Evolutionary conservation across 345 rosid genomes (phyloP), one percentile per base, ranked within the genome.

Genomic region (Erodium maritimum): DNA sequence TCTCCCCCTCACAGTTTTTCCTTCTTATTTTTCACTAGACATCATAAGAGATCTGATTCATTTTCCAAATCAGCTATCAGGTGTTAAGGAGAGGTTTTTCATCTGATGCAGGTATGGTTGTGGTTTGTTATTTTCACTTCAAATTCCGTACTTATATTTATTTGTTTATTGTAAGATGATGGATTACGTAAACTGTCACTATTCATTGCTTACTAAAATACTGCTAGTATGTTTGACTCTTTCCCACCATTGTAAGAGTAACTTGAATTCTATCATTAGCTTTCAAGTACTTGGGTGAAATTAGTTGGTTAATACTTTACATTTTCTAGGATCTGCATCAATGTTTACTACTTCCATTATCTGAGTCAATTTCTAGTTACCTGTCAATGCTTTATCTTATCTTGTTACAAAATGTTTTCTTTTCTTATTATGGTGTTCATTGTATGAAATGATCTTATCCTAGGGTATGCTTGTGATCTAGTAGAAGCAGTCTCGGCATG

Each of bases 61-160:
- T 63, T 59, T 55, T 54, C 66, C 24, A 33, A 21, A n/a, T n/a
- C n/a, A n/a, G n/a, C n/a, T 71, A 42, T 58, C 80, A 88, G 97
- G 67, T 76, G 19, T 69, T 67, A 66, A 77, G 59, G 55, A 85
- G 95, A 75, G 88, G 80, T 55, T 88, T 75, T 75, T 73, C 98
- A 60, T 81, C 98, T 42, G 76, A 76, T 65, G 79, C 97, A 69
- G 96, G 96, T 88, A 62, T 13, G 29, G 19, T 61, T 67, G 21
- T 45, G 21, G 13, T 33, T 22, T 34, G 20, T n/a, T 37, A 19
- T 56, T 45, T 4, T 55, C 16, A 13, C 21, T 19, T 19, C 19
- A 4, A 7, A 21, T 34, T 53, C 29, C 13, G 24, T 7, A 11
- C n/a, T 23, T 9, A 19, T 22, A 50, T 23, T 63, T 9, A 24